Evolutionary conservation across 306 rosid genomes (phyloP).

Genomic region (Macrotyloma uniflorum): DNA sequence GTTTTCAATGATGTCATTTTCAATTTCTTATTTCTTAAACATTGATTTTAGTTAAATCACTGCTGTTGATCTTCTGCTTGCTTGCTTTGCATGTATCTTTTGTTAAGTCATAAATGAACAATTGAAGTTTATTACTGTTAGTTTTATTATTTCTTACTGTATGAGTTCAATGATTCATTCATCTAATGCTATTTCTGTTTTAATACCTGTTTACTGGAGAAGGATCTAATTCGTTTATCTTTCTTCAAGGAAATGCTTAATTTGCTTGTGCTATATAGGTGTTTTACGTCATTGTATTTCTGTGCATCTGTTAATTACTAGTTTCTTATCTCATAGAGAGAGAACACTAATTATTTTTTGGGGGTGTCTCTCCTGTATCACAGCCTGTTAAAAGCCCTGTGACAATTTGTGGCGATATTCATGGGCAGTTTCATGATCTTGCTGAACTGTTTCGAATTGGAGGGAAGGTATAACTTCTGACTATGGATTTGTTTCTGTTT

Average conservation of each 20-base stretch:
- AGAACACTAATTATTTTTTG: slow-evolving; percentile 30
- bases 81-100: slow-evolving; percentile 19
- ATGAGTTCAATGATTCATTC: background rate
- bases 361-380: slow-evolving; percentile 35
- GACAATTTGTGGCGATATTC: slow-evolving; percentile 98
- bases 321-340: slow-evolving; percentile 12
- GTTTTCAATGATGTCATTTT: slow-evolving; percentile 2
- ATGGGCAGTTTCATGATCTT: slow-evolving; percentile 99
- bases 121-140: background rate
- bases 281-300: slow-evolving; percentile 3
- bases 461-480: slow-evolving; percentile 84
- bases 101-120: background rate
- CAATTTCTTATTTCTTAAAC: slow-evolving; percentile 28
- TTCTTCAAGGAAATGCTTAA: slow-evolving; percentile 7
- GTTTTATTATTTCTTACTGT: background rate
- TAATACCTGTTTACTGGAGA: slow-evolving; percentile 20
- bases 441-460: slow-evolving; percentile 99
- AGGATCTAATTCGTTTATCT: slow-evolving; percentile 1
- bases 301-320: slow-evolving; percentile 5
- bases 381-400: slow-evolving; percentile 99
- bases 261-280: slow-evolving; percentile 10
- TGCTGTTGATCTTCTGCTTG: slow-evolving; percentile 11
- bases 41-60: slow-evolving; percentile 21
- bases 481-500: slow-evolving; percentile 42
- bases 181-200: background rate